These are phyloP conservation scores for Colletotrichum gloeosporioides DNA, from an alignment of 2,329 filamentous ascomycete genomes.

Conservation along the genomic window DNA sequence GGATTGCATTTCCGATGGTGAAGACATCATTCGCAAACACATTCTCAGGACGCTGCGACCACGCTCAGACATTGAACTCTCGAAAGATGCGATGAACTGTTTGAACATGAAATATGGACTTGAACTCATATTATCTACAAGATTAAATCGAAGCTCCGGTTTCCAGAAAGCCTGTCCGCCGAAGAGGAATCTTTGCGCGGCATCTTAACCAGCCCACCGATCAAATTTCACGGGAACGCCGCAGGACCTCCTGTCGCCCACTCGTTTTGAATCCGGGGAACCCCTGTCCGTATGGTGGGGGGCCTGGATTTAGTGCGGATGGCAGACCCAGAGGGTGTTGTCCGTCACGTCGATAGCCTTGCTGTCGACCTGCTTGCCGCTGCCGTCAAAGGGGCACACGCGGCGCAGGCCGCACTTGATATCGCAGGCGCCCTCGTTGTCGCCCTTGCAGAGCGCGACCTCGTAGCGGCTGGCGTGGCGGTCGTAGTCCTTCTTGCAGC, in stretches of 20 bases:
- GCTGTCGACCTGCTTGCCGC: neutral
- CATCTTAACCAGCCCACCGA: neutral
- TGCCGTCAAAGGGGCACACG: neutral
- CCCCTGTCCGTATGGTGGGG: neutral
- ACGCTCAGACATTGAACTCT: neutral
- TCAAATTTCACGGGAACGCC: neutral
- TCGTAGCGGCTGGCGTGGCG: slow-evolving; percentile 13
- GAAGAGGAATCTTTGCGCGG: neutral
- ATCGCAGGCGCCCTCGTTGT: neutral
- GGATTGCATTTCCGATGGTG: neutral
- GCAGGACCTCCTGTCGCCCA: neutral
- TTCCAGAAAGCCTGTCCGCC: neutral
- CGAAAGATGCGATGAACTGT: neutral
- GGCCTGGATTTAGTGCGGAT: neutral
- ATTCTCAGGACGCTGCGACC: neutral
- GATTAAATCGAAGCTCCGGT: neutral
- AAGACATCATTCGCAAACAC: neutral
- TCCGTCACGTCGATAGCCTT: slow-evolving; percentile 1
- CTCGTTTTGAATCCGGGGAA: neutral
- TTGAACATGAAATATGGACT: neutral
- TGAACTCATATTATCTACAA: neutral
- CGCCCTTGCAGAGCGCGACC: slow-evolving; percentile 3
- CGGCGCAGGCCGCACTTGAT: slow-evolving; percentile 3
- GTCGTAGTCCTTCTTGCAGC: neutral
- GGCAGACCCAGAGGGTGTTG: slow-evolving; percentile 3